phyloP scores from a whole-genome alignment of 768 basidiomycete species.

The Lactarius quietus region DNA sequence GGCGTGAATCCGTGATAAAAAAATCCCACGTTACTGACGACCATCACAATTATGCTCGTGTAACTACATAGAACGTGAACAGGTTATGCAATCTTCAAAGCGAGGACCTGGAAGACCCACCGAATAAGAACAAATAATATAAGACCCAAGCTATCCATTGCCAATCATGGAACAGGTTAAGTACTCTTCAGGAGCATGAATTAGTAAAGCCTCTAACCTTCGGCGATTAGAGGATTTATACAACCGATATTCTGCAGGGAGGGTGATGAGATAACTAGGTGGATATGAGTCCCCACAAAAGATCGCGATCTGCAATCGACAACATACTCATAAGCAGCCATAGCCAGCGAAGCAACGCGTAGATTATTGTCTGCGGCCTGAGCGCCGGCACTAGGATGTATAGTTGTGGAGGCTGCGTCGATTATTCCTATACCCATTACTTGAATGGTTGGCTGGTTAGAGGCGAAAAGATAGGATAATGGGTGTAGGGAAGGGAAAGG shows the following conservation, averaged over 20 bases:
- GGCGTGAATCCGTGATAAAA: constrained; percentile 50
- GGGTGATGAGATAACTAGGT: constrained; percentile 23
- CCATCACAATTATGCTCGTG: constrained; percentile 45
- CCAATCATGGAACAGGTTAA: background rate
- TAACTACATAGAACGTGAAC: constrained; percentile 31
- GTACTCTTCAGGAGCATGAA: background rate
- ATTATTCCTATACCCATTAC: background rate
- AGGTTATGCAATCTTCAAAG: background rate
- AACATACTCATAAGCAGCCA: constrained; percentile 26
- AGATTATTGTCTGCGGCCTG: constrained; percentile 14
- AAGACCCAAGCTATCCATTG: constrained; percentile 11
- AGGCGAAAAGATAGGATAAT: background rate
- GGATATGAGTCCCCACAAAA: background rate
- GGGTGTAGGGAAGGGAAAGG: background rate
- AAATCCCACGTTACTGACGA: constrained; percentile 55
- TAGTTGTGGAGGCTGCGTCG: background rate
- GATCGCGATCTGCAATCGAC: background rate
- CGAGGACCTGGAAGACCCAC: background rate
- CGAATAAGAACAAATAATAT: constrained; percentile 23
- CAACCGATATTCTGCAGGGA: constrained; percentile 23
- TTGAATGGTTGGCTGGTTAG: background rate
- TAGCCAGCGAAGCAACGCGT: constrained; percentile 19
- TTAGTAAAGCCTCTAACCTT: constrained; percentile 1
- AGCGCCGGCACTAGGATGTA: background rate
- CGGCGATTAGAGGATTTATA: constrained; percentile 9